Evolutionary conservation across 2,329 filamentous ascomycete species (phyloP).

Genomic region (Fusarium metavorans): DNA sequence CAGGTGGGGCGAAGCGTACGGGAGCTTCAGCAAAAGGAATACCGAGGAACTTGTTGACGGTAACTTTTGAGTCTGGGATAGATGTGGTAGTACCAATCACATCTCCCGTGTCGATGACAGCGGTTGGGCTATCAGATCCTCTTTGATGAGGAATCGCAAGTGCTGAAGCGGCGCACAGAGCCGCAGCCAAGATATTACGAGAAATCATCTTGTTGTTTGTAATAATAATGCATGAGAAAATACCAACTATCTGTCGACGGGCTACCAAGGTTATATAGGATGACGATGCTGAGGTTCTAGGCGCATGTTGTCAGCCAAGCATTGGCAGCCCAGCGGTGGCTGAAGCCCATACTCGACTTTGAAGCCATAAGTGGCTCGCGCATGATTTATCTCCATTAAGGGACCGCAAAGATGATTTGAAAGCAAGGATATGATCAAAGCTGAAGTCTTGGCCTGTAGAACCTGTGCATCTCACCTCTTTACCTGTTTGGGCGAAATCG

Average conservation of each 20-base stretch:
- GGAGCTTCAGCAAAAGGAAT: slow-evolving; percentile 47
- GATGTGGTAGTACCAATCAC: slow-evolving; percentile 33
- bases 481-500: neutral
- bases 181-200: neutral
- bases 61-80: slow-evolving; percentile 21
- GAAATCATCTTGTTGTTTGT: slow-evolving; percentile 13
- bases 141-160: neutral
- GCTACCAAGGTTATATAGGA: neutral
- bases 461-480: neutral
- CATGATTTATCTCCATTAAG: neutral
- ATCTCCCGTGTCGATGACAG: slow-evolving; percentile 29
- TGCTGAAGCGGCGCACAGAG: neutral
- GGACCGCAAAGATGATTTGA: neutral
- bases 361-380: neutral
- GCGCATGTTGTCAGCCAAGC: neutral
- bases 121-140: slow-evolving; percentile 16
- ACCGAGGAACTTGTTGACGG: slow-evolving; percentile 46
- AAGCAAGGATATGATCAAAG: neutral
- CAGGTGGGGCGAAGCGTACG: slow-evolving; percentile 40
- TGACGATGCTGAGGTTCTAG: neutral
- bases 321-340: neutral
- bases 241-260: neutral
- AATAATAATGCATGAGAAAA: neutral
- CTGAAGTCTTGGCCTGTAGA: neutral
- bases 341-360: neutral